Conservation (phyloP, 371 early-diverging fungal genomes). For the Actinomucor elegans region DNA sequence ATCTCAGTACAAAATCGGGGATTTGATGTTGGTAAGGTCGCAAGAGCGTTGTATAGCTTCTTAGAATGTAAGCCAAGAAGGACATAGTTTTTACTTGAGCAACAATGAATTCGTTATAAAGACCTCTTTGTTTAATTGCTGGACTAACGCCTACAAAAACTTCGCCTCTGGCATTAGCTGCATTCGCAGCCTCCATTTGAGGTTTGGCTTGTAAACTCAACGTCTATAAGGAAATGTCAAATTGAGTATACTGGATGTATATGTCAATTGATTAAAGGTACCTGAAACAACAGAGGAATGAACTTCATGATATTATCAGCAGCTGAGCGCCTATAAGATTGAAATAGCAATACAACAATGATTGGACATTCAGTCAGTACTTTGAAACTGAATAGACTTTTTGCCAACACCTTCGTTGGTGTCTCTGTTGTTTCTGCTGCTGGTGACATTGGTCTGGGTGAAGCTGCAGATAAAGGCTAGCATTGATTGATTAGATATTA, state of each 20-base stretch:
- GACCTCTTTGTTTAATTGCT: conserved; percentile 67
- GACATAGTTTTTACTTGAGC: conserved; percentile 95
- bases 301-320: conserved; percentile 79
- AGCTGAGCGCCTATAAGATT: conserved; percentile 80
- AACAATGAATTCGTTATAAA: conserved; percentile 83
- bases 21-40: conserved; percentile 79
- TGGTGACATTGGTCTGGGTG: conserved; percentile 81
- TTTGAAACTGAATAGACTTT: conserved; percentile 89
- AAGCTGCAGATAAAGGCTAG: conserved; percentile 56
- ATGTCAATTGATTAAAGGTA: conserved; percentile 20
- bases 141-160: conserved; percentile 84
- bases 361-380: conserved; percentile 97
- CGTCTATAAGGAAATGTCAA: conserved; percentile 51
- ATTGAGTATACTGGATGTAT: not conserved
- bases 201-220: conserved; percentile 76
- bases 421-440: conserved; percentile 62
- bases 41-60: conserved; percentile 71
- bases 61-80: conserved; percentile 92
- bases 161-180: conserved; percentile 65
- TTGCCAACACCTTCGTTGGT: conserved; percentile 66
- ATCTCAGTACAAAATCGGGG: conserved; percentile 83
- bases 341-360: conserved; percentile 94
- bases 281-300: conserved; percentile 86
- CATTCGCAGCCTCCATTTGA: conserved; percentile 73
- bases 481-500: not conserved